Evolutionary conservation across 148 eudicot species (phyloP).

Genomic region (Vaccinium corymbosum): DNA sequence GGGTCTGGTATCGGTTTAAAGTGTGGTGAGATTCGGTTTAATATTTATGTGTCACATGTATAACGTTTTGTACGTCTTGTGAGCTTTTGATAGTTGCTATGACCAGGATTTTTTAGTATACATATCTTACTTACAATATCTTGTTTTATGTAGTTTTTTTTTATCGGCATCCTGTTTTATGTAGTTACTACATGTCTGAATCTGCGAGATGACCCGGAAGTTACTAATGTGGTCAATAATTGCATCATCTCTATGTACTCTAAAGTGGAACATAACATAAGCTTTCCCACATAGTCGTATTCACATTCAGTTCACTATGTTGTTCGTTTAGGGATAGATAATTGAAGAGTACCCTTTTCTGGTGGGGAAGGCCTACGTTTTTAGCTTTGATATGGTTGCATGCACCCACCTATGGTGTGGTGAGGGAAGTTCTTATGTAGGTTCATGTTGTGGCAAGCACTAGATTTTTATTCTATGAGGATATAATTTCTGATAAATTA

Average conservation of each 20-base stretch:
- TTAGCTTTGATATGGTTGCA: not conserved
- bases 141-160: not conserved
- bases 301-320: not conserved
- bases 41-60: not conserved
- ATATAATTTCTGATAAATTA: not conserved
- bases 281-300: not conserved
- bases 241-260: not conserved
- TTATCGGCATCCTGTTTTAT: too few relatives aligned
- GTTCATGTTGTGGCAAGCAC: constrained; percentile 7
- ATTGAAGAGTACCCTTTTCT: not conserved
- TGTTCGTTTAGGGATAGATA: not conserved
- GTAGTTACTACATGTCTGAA: not conserved
- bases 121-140: not conserved
- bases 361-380: not conserved
- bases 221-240: not conserved
- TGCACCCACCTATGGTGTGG: not conserved
- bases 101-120: not conserved
- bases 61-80: not conserved
- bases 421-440: not conserved
- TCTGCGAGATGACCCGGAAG: not conserved
- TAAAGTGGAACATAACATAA: not conserved
- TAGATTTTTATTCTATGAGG: not conserved
- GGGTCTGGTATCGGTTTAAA: constrained; percentile 70
- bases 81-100: not conserved
- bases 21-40: constrained; percentile 55